phyloP scores from a whole-genome alignment of 345 rosid species.

The Citrus trifoliata region DNA sequence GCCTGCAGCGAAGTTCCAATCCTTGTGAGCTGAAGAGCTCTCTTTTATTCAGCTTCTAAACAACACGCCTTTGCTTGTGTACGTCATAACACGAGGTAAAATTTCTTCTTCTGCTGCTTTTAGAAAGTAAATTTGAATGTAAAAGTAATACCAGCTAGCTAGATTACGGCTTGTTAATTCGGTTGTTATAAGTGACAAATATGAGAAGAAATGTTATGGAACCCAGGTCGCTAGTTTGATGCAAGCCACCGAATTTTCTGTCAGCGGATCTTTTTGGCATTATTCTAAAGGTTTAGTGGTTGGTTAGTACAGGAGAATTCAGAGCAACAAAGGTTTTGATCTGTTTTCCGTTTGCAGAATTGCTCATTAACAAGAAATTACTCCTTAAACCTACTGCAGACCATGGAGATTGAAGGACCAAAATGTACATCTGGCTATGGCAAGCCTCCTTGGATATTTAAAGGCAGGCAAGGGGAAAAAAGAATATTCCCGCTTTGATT shows the following conservation, averaged over 20 bases:
- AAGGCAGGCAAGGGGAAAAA: conserved; percentile 65
- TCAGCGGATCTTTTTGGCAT: background rate
- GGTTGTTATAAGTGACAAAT: background rate
- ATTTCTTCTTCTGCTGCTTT: conserved; percentile 2
- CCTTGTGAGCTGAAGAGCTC: background rate
- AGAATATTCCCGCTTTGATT: too few relatives aligned
- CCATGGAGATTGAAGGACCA: conserved; percentile 50
- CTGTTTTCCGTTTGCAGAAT: background rate
- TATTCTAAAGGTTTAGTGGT: background rate
- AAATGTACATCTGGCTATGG: conserved; percentile 57
- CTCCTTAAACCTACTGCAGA: conserved; percentile 13
- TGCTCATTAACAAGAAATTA: conserved; percentile 15
- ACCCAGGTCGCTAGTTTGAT: background rate
- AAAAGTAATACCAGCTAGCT: background rate
- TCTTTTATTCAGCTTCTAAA: background rate
- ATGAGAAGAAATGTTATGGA: background rate
- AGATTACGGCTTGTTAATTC: background rate
- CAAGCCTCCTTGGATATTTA: conserved; percentile 87
- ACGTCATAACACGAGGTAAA: conserved; percentile 1
- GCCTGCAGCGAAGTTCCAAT: background rate
- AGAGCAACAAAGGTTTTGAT: background rate
- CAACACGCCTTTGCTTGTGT: background rate
- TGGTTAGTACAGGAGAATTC: background rate
- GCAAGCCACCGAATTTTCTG: background rate
- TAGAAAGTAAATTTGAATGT: background rate